phyloP scores from a whole-genome alignment of 192 early-diverging fungal species.

The Helicostylum pulchrum region DNA sequence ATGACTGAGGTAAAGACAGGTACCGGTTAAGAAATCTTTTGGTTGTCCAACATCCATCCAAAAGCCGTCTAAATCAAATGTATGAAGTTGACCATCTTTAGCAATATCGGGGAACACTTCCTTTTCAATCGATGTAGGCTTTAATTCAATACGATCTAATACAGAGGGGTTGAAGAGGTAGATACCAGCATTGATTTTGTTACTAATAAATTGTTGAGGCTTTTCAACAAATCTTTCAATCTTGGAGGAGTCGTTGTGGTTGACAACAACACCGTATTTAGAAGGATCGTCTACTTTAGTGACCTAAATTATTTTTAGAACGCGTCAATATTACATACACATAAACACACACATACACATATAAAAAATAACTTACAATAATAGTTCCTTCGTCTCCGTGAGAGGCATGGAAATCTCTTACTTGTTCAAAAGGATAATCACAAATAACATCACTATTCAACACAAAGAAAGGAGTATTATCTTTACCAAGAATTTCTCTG shows the following conservation, averaged over 20 bases:
- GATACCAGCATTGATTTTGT: constrained; percentile 99
- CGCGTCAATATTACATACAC: background rate
- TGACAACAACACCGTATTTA: constrained; percentile 98
- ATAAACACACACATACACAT: background rate
- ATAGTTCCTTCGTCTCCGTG: constrained; percentile 97
- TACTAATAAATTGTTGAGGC: constrained; percentile 90
- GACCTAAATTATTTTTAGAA: constrained; percentile 41
- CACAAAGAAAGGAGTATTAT: constrained; percentile 96
- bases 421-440: constrained; percentile 92
- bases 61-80: constrained; percentile 92
- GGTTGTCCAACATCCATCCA: constrained; percentile 99
- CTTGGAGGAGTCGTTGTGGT: constrained; percentile 61
- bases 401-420: constrained; percentile 84
- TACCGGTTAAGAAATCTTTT: constrained; percentile 95
- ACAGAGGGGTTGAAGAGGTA: constrained; percentile 95
- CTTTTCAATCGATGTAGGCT: constrained; percentile 97
- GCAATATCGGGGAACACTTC: constrained; percentile 97
- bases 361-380: constrained; percentile 49
- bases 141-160: constrained; percentile 87
- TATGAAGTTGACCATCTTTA: constrained; percentile 79
- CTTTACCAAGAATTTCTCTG: constrained; percentile 84
- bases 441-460: constrained; percentile 99
- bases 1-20: constrained; percentile 87
- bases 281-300: constrained; percentile 98
- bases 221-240: constrained; percentile 99